phyloP scores from a whole-genome alignment of 2,329 filamentous ascomycete species.

The Thyridium curvatum region DNA sequence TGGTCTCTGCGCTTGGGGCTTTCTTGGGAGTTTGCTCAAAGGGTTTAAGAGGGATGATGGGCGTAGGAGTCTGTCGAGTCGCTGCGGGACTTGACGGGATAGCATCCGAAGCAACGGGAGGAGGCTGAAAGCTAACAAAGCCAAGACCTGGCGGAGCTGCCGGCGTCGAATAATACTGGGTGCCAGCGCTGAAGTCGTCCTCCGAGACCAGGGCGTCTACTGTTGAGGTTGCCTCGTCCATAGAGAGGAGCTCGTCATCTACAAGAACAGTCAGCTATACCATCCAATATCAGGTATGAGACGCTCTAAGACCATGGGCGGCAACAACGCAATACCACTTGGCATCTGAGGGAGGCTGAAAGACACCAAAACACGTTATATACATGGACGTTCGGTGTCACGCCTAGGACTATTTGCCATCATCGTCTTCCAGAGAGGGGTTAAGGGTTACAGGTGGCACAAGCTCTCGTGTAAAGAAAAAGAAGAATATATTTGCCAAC shows the following conservation, averaged over 20 bases:
- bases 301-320: slow-evolving; percentile 3
- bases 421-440: slow-evolving; percentile 53
- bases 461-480: slow-evolving; percentile 25
- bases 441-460: slow-evolving; percentile 26
- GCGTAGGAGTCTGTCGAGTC: slow-evolving; percentile 18
- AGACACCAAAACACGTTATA: slow-evolving; percentile 22
- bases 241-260: slow-evolving; percentile 58
- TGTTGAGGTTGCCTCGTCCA: slow-evolving; percentile 56
- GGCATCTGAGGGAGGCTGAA: neutral
- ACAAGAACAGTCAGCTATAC: slow-evolving; percentile 35
- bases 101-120: slow-evolving; percentile 16
- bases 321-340: neutral
- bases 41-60: slow-evolving; percentile 16
- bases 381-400: slow-evolving; percentile 37
- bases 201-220: slow-evolving; percentile 66
- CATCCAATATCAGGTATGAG: slow-evolving; percentile 12
- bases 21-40: slow-evolving; percentile 12
- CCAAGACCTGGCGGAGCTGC: slow-evolving; percentile 41
- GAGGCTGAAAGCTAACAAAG: slow-evolving; percentile 28
- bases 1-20: slow-evolving; percentile 20
- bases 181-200: slow-evolving; percentile 37
- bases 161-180: slow-evolving; percentile 17
- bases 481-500: slow-evolving; percentile 44
- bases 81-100: slow-evolving; percentile 9
- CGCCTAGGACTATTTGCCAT: slow-evolving; percentile 45